Percentiles rank a stretch among this genome's conserved stretches.
Evolutionary conservation across 1,284 basidiomycete genomes (phyloP).

Genomic region (Porphyrellus sp.): DNA sequence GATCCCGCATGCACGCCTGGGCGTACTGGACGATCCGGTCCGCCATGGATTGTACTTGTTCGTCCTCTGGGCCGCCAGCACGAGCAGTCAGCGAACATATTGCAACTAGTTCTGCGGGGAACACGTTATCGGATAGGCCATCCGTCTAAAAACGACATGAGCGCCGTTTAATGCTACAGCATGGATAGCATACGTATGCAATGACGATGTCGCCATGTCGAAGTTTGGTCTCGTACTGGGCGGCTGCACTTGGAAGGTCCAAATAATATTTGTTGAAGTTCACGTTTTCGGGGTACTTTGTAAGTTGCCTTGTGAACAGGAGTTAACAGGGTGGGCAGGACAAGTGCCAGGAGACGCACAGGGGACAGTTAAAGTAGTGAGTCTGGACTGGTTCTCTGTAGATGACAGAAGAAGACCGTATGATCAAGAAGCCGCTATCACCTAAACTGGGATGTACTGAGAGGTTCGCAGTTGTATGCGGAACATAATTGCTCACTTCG

Average conservation of each 20-base stretch:
- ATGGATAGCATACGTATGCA: slow-evolving; percentile 52
- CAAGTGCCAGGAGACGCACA: slow-evolving; percentile 20
- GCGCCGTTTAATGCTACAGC: neutral
- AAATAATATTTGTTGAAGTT: slow-evolving; percentile 45
- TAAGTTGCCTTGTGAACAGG: slow-evolving; percentile 53
- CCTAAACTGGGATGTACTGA: slow-evolving; percentile 56
- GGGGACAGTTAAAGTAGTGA: slow-evolving; percentile 80
- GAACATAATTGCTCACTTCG: slow-evolving; percentile 60
- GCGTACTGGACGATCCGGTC: slow-evolving; percentile 71
- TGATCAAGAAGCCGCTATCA: slow-evolving; percentile 81
- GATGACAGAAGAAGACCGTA: slow-evolving; percentile 65
- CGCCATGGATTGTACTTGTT: slow-evolving; percentile 66
- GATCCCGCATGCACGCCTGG: slow-evolving; percentile 62
- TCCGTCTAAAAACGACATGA: slow-evolving; percentile 60
- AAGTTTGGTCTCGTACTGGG: slow-evolving; percentile 59
- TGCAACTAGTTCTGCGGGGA: slow-evolving; percentile 63
- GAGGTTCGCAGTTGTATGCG: neutral
- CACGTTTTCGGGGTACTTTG: slow-evolving; percentile 57
- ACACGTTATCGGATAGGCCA: slow-evolving; percentile 85
- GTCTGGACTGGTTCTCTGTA: slow-evolving; percentile 67
- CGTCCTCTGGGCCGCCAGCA: slow-evolving; percentile 51
- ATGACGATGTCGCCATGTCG: slow-evolving; percentile 73
- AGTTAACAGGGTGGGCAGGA: slow-evolving; percentile 2
- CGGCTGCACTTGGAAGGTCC: slow-evolving; percentile 68
- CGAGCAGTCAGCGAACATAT: slow-evolving; percentile 66